Conservation (phyloP, 1,139 yeast species). For the Geotrichum fermentans region DNA sequence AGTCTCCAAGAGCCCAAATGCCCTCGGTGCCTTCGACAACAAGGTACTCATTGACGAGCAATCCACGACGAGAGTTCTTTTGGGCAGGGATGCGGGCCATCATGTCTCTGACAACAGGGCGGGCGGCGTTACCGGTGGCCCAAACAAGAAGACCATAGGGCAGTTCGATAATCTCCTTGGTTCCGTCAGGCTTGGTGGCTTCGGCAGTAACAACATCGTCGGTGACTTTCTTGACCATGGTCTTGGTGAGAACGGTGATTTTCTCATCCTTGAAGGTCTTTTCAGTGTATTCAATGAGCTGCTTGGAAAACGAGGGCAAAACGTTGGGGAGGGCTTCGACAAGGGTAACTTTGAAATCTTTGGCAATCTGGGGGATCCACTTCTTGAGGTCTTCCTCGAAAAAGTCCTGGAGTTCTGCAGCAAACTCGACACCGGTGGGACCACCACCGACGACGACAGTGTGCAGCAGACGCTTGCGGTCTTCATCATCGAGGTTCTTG, state of each 20-base stretch:
- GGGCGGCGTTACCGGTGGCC: conserved; percentile 96
- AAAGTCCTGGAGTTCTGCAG: conserved; percentile 92
- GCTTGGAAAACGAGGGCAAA: conserved; percentile 78
- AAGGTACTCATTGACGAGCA: conserved; percentile 75
- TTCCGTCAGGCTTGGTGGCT: conserved; percentile 63
- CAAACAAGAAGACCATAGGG: conserved; percentile 92
- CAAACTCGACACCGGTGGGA: conserved; percentile 95
- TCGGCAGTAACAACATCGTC: conserved; percentile 63
- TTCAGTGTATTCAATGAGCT: conserved; percentile 78
- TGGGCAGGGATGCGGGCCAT: conserved; percentile 72
- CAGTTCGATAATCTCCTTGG: conserved; percentile 53
- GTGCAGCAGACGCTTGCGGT: conserved; percentile 72
- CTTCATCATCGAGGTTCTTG: conserved; percentile 67
- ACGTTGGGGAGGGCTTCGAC: conserved; percentile 92
- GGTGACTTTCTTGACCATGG: conserved; percentile 83
- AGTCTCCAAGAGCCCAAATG: conserved; percentile 88
- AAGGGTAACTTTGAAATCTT: conserved; percentile 74
- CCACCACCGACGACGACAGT: conserved; percentile 94
- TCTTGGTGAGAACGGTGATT: conserved; percentile 71
- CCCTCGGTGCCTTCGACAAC: conserved; percentile 80
- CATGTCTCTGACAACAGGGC: conserved; percentile 66
- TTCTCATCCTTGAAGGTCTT: conserved; percentile 73
- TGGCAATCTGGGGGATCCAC: conserved; percentile 84
- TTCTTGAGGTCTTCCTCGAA: conserved; percentile 82
- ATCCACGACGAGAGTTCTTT: conserved; percentile 83